Conservation (phyloP, 1,139 yeast genomes). For the Kodamaea anthophila region DNA sequence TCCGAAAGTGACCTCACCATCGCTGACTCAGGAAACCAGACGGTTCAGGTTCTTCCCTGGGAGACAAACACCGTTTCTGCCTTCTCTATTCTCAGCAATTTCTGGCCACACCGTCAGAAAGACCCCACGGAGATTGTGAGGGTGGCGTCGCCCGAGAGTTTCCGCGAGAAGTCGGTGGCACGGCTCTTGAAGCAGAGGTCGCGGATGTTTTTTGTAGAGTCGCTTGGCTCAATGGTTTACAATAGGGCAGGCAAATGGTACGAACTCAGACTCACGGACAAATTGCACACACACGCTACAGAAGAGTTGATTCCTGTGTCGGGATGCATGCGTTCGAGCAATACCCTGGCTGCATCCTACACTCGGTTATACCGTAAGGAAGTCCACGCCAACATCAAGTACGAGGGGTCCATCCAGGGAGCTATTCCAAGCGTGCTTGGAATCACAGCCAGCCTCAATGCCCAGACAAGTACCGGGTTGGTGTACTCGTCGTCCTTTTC, state of each 20-base stretch:
- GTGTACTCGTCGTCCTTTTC: slow-evolving; percentile 6
- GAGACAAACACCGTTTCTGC: no score
- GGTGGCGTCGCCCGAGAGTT: slow-evolving; percentile 1
- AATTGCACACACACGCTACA: no score
- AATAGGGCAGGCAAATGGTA: slow-evolving; percentile 4
- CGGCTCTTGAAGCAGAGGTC: slow-evolving; percentile 3
- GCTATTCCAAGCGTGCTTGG: no score
- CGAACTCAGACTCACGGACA: slow-evolving; percentile 2
- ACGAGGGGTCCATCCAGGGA: no score
- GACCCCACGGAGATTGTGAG: no score
- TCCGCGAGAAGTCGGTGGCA: slow-evolving; percentile 3
- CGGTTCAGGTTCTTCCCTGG: no score
- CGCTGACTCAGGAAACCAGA: no score
- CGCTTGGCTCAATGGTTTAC: slow-evolving; percentile 3
- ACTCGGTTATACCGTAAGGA: slow-evolving; percentile 1
- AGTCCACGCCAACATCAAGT: background rate
- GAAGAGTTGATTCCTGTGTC: slow-evolving; percentile 7
- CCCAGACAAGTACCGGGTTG: slow-evolving; percentile 1
- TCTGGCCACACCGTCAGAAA: no score
- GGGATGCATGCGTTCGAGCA: slow-evolving; percentile 4
- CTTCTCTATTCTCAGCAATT: no score
- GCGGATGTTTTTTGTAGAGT: slow-evolving; percentile 4
- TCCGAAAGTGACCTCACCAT: no score
- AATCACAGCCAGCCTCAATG: slow-evolving; percentile 1
- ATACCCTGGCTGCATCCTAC: slow-evolving; percentile 2